Base-by-base conservation (phyloP, 148 eudicot species). In the Nepenthes gracilis region DNA sequence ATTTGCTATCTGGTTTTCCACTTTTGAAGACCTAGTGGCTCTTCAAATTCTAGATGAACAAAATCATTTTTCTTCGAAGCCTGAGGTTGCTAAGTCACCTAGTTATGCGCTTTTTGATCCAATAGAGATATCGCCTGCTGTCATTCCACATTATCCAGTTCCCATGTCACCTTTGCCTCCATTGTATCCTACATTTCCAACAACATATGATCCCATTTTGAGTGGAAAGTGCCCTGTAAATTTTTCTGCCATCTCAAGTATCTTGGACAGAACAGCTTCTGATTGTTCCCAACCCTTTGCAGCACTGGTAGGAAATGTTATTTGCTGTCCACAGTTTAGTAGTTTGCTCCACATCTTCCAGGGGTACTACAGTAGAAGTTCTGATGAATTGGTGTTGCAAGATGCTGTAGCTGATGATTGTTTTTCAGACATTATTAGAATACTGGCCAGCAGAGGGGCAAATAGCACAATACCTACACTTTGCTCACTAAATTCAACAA, bases 141-240 rank as follows among this genome's bases (percentile, higher is more conserved):
- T 80, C 67, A 54, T 93, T 60, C 98, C 98, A 40, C 85, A 75
- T 54, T 65, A 79, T 65, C 90, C 94, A 15, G 53, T 74, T 43
- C 96, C 91, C 8, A 66, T 62, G 56, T 81, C 78, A 15, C 60
- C 86, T 4, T 43, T 77, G 57, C 77, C 96, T 35, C 96, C 98
- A 33, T 71, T 88, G 67, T 88, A 88, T 63, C 96, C 98, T 43
- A 72, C 81, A 37, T 81, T 82, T 68, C 98, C 98, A 52, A 66
- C 62, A n/a, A 82, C 81, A 55, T 93, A 80, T 63, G 69, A 76
- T 60, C 98, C 98, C 15, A 75, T 86, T 12, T 78, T 93, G 70
- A 84, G 91, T 43, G 99, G 99, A 66, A 83, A 83, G 63, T 93
- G 99, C 67, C 89, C 96, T 59, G 88, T 78, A 63, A 93, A 93